phyloP scores from a whole-genome alignment of 768 basidiomycete species.

The Agrocybe praecox region DNA sequence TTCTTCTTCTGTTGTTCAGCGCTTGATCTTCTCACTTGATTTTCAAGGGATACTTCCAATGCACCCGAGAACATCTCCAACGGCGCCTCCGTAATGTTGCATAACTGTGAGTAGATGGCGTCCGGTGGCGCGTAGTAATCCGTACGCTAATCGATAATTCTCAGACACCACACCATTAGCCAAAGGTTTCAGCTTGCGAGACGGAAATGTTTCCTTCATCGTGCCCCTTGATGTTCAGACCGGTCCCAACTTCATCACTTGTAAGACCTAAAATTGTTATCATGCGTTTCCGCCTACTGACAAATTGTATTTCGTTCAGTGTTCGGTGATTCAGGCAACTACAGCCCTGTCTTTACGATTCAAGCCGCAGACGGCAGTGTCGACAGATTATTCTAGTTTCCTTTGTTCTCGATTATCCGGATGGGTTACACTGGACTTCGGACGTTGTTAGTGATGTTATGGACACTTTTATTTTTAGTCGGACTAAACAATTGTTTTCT shows the following conservation, averaged over 20 bases:
- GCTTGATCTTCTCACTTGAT: not conserved
- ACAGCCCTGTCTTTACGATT: conserved; percentile 40
- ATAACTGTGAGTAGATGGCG: conserved; percentile 27
- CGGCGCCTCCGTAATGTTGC: conserved; percentile 30
- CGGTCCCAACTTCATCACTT: conserved; percentile 39
- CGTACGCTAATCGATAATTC: not conserved
- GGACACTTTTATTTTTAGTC: not conserved
- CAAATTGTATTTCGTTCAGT: conserved; percentile 27
- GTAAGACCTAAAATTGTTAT: conserved; percentile 39
- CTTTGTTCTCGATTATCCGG: not conserved
- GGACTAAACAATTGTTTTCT: not conserved
- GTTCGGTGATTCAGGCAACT: conserved; percentile 52
- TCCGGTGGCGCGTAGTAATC: not conserved
- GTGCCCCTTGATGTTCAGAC: conserved; percentile 38
- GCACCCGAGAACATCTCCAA: conserved; percentile 46
- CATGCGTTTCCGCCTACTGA: not conserved
- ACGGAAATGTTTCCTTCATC: conserved; percentile 34
- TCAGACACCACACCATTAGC: conserved; percentile 33
- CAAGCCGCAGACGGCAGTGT: not conserved
- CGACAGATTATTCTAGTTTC: not conserved
- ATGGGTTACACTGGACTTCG: not conserved
- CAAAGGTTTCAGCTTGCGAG: conserved; percentile 35
- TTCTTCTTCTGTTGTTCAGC: not conserved
- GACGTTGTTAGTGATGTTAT: not conserved
- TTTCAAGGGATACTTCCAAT: conserved; percentile 38